Evolutionary conservation across 371 early-diverging fungal species (phyloP), one percentile per base, ranked within the genome.

Genomic region (Blastocladiella emersonii): DNA sequence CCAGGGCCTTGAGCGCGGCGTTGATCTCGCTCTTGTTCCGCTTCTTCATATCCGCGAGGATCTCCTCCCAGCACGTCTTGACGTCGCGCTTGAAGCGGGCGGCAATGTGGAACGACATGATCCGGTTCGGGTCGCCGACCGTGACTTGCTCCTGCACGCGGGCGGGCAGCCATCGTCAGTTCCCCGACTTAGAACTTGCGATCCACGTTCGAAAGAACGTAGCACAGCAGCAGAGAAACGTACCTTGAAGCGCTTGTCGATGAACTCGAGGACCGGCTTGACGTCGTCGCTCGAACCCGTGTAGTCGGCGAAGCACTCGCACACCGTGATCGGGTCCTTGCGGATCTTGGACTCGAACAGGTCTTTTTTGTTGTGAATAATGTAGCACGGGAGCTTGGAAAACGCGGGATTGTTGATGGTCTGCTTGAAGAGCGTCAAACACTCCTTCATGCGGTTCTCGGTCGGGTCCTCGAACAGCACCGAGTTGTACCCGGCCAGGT

Each of bases 381-480:
- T 13, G 8, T 34, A 34, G 2, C 45, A 63, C 19, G 68, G 36
- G 12, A 32, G 68, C 13, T 53, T 45, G 53, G 62, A 21, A 63
- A 48, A 57, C 43, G 27, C 34, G 3, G 61, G 34, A 32, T 34
- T 13, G 25, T 67, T 66, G 12, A 59, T 39, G 17, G 59, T 59
- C 36, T 59, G 59, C 43, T 59, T 34, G 23, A 65, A 65, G 30
- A 65, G 66, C 34, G 39, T 55, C 21, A 65, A 32, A 25, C 66
- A 65, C 32, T 59, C 59, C 32, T 59, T 59, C 59, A 59, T 59
- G 25, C 59, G 59, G 32, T 59, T 59, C 49, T 63, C 62, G 23
- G 45, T 35, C 43, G 45, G 51, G 67, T 70, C 71, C 39, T 70
- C 71, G 15, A 63, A 65, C 19, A 70, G 53, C n/a, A 68, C 63